Base-by-base conservation (phyloP, 257 asterid genomes). In the Linaria vulgaris region DNA sequence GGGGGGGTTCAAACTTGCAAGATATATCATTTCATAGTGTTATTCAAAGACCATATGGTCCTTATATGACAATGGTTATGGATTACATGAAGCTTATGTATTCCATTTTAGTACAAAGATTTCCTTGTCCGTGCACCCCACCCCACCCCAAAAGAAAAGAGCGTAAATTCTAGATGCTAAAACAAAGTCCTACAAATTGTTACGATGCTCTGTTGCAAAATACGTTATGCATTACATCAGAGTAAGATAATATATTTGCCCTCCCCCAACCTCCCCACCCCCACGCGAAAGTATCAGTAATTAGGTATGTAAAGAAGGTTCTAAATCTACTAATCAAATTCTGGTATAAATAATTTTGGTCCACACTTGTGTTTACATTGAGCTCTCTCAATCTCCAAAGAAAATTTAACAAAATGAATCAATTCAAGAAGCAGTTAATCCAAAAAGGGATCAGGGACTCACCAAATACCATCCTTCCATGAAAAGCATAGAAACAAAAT, bases 101-200 rank as follows among this genome's bases (percentile, higher is more conserved):
- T 44, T 44, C 16, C 20, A 44, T 44, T 55, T 21, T 27, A 52
- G 3, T 20, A 52, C 4, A 13, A 52, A 52, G 15, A 23, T 44
- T 2, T 27, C 13, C 7, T 44, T n/a, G n/a, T 1, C 41, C 3
- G 9, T 44, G 49, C 15, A 27, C 19, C 49, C 41, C 39, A 7
- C 31, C 31, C 21, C 37, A 21, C 5, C 41, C 37, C 13, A 3
- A 27, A 27, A 27, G 12, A 54, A 16, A 54, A 27, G n/a, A 24
- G 31, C 12, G 43, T 30, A 30, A 30, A 3, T 34, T 31, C 50
- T 63, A 66, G 37, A 72, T 48, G 66, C 59, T 51, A 44, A 43
- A 56, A 34, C 54, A 59, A 51, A 14, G 52, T 51, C 59, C 12
- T 59, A 59, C 45, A 20, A 21, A 39, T 51, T 38, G 53, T n/a